Evolutionary conservation across 2,329 filamentous ascomycete species (phyloP), one percentile per base, ranked within the genome.

Genomic region (Hymenoscyphus albidus): DNA sequence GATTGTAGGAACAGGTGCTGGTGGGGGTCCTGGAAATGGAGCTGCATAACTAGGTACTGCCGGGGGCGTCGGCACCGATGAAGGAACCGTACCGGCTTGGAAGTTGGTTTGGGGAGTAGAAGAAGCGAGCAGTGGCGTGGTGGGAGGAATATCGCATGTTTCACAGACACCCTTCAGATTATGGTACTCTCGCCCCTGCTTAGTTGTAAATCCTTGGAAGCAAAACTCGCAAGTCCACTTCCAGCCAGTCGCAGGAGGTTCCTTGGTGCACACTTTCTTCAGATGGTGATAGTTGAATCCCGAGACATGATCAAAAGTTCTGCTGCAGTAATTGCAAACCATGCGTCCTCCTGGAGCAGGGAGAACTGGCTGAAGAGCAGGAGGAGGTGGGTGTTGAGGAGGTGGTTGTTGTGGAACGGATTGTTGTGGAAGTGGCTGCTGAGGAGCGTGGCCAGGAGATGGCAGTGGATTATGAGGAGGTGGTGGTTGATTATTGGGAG

Each of bases 171-270:
- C 35, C 54, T 65, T 65, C 16, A 61, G 58, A 32, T 58, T 58
- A 38, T 65, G 64, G 48, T 74, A 74, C 22, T 70, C 66, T 14
- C 65, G 42, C 7, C 70, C 70, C 27, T 70, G 68, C 38, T 69
- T 70, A 16, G 65, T 67, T 32, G 68, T 70, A 57, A 72, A 72
- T n/a, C 65, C 64, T 48, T 69, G 65, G 12, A 55, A 40, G 54
- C 70, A 72, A 39, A 66, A 67, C 2, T 18, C 13, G 32, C 70
- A 72, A 13, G 39, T 40, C 55, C 58, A 70, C 39, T 70, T 72
- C 55, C 62, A 69, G 7, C 65, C 66, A 31, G 62, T 64, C 18
- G 51, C 10, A 12, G 64, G 68, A 9, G 62, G 59, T 10, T 35
- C 61, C 44, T 70, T 70, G 3, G 58, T 35, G 31, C 69, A 70